phyloP scores from a whole-genome alignment of 352 stramenopile genomes.

The Plasmopara muralis region DNA sequence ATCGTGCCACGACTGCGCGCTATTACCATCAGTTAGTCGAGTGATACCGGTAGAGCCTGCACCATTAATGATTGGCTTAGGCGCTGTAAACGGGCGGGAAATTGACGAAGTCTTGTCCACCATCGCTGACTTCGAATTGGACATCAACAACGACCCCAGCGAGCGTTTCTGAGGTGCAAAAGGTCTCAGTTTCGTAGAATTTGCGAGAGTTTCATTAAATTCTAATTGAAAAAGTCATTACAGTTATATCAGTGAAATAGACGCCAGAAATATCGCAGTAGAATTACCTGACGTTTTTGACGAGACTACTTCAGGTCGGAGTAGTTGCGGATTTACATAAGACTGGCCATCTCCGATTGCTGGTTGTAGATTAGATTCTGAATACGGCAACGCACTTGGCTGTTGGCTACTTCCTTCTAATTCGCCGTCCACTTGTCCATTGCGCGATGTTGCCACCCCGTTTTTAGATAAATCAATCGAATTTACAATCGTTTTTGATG shows the following conservation, averaged over 20 bases:
- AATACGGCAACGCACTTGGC: slow-evolving; percentile 8
- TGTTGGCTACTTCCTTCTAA: slow-evolving; percentile 13
- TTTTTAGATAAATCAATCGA: slow-evolving; percentile 34
- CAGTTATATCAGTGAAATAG: slow-evolving; percentile 6
- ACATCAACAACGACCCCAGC: slow-evolving; percentile 47
- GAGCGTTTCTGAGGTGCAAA: slow-evolving; percentile 34
- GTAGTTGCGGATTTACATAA: slow-evolving; percentile 67
- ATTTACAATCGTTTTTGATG: slow-evolving; percentile 15
- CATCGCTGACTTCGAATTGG: slow-evolving; percentile 48
- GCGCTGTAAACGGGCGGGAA: slow-evolving; percentile 45
- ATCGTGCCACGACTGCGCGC: slow-evolving; percentile 24
- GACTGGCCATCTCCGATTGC: slow-evolving; percentile 77
- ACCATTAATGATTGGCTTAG: slow-evolving; percentile 12
- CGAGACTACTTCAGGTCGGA: slow-evolving; percentile 22
- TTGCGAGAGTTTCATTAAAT: slow-evolving; percentile 3
- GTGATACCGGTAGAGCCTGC: slow-evolving; percentile 6
- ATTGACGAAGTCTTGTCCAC: slow-evolving; percentile 64
- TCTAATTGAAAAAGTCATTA: slow-evolving; percentile 7
- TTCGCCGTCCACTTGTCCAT: slow-evolving; percentile 14
- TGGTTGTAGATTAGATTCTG: slow-evolving; percentile 15
- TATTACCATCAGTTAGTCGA: slow-evolving; percentile 16
- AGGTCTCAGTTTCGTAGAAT: slow-evolving; percentile 4
- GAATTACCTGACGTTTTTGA: slow-evolving; percentile 17
- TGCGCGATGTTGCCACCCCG: slow-evolving; percentile 12
- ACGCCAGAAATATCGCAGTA: slow-evolving; percentile 2